A percentile compares a stretch with the other conserved stretches of the same genome.
phyloP scores from a whole-genome alignment of 2,329 filamentous ascomycete genomes.

The Rugonectria rugulosa region DNA sequence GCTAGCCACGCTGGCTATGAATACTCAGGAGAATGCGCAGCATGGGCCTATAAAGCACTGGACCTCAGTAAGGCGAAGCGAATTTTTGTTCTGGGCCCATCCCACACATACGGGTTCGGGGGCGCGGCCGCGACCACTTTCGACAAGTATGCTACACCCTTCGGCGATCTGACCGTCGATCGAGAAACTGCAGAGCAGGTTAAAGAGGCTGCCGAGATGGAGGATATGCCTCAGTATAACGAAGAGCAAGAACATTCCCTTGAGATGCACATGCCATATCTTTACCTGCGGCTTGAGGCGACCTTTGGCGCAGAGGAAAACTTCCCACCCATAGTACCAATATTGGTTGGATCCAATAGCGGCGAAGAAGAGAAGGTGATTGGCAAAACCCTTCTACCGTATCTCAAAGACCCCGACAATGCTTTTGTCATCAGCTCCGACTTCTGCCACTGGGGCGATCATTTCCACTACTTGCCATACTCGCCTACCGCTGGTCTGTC shows the following conservation, averaged over 20 bases:
- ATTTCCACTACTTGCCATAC: constrained; percentile 86
- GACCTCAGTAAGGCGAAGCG: constrained; percentile 85
- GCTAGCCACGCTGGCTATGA: constrained; percentile 88
- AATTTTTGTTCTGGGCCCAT: constrained; percentile 91
- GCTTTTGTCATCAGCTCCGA: constrained; percentile 92
- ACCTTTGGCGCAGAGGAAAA: constrained; percentile 57
- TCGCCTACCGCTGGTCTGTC: constrained; percentile 51
- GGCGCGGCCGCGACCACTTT: constrained; percentile 81
- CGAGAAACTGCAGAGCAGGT: constrained; percentile 60
- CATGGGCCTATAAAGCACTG: constrained; percentile 91
- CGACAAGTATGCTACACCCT: constrained; percentile 74
- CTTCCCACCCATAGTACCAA: constrained; percentile 81
- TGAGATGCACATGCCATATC: constrained; percentile 95
- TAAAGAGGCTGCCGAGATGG: constrained; percentile 43
- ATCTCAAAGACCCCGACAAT: constrained; percentile 77
- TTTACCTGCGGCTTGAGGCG: constrained; percentile 76
- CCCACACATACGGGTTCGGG: constrained; percentile 83
- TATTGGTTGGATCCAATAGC: constrained; percentile 81
- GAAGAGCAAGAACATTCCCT: constrained; percentile 91
- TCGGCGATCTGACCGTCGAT: constrained; percentile 76
- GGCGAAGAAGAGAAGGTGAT: constrained; percentile 70
- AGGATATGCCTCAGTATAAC: constrained; percentile 66
- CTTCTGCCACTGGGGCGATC: constrained; percentile 92
- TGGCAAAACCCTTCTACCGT: constrained; percentile 77
- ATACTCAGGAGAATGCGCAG: constrained; percentile 91